Conservation (phyloP, 1,284 basidiomycete species). For the Malassezia brasiliensis region DNA sequence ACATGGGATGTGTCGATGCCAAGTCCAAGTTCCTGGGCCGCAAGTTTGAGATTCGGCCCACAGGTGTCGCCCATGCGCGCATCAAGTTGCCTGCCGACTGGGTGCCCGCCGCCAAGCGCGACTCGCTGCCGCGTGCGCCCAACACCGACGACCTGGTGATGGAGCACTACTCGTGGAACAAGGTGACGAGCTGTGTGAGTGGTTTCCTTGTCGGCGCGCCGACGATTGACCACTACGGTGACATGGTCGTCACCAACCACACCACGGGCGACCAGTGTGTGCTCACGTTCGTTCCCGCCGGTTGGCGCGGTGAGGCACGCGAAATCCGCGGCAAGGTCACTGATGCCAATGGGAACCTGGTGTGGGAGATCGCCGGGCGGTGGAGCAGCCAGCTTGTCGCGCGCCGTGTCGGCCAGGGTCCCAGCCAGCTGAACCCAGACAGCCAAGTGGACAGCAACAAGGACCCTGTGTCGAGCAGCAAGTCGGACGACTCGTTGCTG, state of each 20-base stretch:
- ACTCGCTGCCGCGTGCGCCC: conserved; percentile 7
- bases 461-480: conserved; percentile 47
- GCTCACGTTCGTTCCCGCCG: conserved; percentile 87
- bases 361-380: conserved; percentile 84
- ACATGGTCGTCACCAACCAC: conserved; percentile 86
- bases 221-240: conserved; percentile 89
- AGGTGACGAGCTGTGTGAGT: conserved; percentile 55
- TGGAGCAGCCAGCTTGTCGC: conserved; percentile 94
- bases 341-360: conserved; percentile 59
- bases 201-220: conserved; percentile 88
- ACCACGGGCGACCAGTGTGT: conserved; percentile 80
- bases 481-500: conserved; percentile 55
- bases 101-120: conserved; percentile 21
- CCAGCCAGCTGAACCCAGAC: conserved; percentile 67
- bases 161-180: conserved; percentile 86
- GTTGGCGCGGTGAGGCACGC: conserved; percentile 84
- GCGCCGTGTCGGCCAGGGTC: conserved; percentile 58
- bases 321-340: conserved; percentile 81
- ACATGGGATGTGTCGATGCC: conserved; percentile 59
- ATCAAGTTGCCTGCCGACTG: conserved; percentile 55
- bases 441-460: conserved; percentile 32
- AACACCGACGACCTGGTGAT: conserved; percentile 13
- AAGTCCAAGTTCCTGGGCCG: conserved; percentile 57
- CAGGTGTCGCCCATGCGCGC: conserved; percentile 81
- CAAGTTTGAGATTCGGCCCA: conserved; percentile 90